Percentiles rank a stretch among this genome's conserved stretches.
Evolutionary conservation across 176 grass and related monocot species (phyloP).

Genomic region (Raddia guianensis): DNA sequence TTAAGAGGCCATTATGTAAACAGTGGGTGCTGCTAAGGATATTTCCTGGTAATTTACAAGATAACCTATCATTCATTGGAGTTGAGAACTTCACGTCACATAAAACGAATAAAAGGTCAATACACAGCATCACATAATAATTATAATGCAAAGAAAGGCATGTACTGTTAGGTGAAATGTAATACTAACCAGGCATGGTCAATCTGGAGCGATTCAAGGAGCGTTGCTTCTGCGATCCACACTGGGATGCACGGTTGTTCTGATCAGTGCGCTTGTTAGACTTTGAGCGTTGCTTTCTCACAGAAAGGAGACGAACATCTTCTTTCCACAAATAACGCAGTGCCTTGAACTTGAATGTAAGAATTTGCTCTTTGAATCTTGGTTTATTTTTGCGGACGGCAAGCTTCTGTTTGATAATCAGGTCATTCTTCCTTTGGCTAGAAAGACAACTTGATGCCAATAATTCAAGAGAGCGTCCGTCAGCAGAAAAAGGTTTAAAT

Average conservation of each 20-base stretch:
- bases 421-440: conserved; percentile 46
- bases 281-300: conserved; percentile 74
- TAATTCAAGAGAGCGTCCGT: conserved; percentile 42
- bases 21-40: background rate
- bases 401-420: conserved; percentile 64
- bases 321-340: conserved; percentile 82
- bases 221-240: conserved; percentile 69
- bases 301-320: conserved; percentile 68
- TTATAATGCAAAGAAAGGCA: background rate
- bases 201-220: conserved; percentile 58
- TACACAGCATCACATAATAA: background rate
- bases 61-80: conserved; percentile 9
- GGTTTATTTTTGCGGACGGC: conserved; percentile 40
- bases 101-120: conserved; percentile 2
- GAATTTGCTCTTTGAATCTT: conserved; percentile 74
- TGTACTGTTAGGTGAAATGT: background rate
- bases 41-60: background rate
- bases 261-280: conserved; percentile 69
- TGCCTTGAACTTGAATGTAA: conserved; percentile 84
- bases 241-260: conserved; percentile 45
- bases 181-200: conserved; percentile 66
- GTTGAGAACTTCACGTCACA: background rate
- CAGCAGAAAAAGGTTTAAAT: conserved; percentile 45
- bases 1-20: background rate
- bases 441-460: conserved; percentile 46